Evolutionary conservation across 768 basidiomycete species (phyloP).

Genomic region (Leccinum uliginosum): DNA sequence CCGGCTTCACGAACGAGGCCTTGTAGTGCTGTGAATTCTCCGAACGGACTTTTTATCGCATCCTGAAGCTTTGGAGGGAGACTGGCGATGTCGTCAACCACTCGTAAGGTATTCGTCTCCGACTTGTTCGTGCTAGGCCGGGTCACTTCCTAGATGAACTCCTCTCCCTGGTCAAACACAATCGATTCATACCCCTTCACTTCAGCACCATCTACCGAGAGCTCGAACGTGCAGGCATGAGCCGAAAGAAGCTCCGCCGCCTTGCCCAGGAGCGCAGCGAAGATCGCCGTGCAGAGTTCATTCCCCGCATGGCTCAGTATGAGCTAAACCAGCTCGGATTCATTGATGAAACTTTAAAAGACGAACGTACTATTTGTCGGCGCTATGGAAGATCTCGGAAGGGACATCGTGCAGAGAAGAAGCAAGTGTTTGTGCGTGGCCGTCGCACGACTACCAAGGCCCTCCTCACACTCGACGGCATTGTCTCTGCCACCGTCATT

Average conservation of each 20-base stretch:
- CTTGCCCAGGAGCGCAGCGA: too few species aligned
- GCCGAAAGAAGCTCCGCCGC: too few species aligned
- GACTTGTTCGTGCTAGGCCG: not conserved
- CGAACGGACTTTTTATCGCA: not conserved
- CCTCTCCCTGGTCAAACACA: not conserved
- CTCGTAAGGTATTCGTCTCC: not conserved
- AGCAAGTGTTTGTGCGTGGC: too few species aligned
- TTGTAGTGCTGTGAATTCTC: not conserved
- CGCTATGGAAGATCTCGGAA: too few species aligned
- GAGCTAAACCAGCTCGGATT: too few species aligned
- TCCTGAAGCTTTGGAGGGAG: not conserved
- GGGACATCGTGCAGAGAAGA: too few species aligned
- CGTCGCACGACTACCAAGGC: not conserved
- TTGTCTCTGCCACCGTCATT: not conserved
- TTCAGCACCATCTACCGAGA: not conserved
- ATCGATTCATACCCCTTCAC: not conserved
- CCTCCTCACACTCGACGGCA: not conserved
- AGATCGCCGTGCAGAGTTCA: too few species aligned
- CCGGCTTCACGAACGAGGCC: not conserved
- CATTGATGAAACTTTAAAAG: too few species aligned
- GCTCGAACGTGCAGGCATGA: too few species aligned
- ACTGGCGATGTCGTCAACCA: too few species aligned
- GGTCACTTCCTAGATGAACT: not conserved
- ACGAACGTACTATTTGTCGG: too few species aligned
- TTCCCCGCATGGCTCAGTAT: too few species aligned